Evolutionary conservation across 164 flowering plant species (phyloP).

Genomic region (Vitis rupestris): DNA sequence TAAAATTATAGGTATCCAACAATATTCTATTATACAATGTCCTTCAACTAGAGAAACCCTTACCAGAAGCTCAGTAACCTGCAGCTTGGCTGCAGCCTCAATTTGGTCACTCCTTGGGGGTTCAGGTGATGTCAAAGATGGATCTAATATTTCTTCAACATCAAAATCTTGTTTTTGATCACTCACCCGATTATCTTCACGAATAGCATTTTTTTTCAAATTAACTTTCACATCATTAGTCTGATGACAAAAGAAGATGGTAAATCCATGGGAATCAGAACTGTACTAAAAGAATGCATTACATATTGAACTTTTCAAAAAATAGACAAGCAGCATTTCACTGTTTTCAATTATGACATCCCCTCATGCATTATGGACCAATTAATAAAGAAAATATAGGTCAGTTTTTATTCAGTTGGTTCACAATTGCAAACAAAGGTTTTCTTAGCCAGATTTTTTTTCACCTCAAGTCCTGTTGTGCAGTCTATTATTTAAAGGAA

Average conservation of each 20-base stretch:
- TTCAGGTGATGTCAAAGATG: conserved; percentile 3
- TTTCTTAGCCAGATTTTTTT: too few species aligned
- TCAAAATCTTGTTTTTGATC: conserved; percentile 7
- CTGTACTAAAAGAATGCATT: background rate
- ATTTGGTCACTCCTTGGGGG: background rate
- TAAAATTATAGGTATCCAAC: background rate
- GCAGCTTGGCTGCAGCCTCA: conserved; percentile 15
- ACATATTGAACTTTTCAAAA: background rate
- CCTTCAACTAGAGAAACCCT: background rate
- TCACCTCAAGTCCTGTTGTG: too few species aligned
- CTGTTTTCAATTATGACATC: background rate
- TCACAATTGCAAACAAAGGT: background rate
- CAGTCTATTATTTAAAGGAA: too few species aligned
- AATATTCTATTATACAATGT: background rate
- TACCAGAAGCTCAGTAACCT: conserved; percentile 35
- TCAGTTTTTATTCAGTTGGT: background rate
- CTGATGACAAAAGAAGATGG: conserved; percentile 7
- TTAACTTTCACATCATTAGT: conserved; percentile 21
- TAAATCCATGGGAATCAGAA: background rate
- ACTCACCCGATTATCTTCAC: conserved; percentile 3
- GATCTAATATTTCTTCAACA: conserved; percentile 9
- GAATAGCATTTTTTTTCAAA: conserved; percentile 9
- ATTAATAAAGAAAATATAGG: background rate
- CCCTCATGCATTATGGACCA: background rate
- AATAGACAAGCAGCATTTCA: background rate